Evolutionary conservation across 2,329 filamentous ascomycete species (phyloP).

Genomic region (Talaromyces sp.): DNA sequence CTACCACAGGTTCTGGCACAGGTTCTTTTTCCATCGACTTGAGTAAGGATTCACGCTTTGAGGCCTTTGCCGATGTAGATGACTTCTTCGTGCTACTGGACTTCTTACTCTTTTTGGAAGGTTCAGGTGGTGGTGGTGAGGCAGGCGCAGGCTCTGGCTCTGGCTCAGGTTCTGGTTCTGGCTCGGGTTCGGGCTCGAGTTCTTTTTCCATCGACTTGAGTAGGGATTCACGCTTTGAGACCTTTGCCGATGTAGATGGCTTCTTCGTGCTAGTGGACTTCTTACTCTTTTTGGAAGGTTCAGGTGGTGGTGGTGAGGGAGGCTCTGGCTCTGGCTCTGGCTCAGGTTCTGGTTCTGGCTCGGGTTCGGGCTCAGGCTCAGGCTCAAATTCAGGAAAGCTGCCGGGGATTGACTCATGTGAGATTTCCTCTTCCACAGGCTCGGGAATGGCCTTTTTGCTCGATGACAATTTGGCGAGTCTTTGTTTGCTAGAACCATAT

Average conservation of each 20-base stretch:
- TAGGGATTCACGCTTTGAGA: slow-evolving; percentile 16
- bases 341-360: slow-evolving; percentile 22
- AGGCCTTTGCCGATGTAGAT: slow-evolving; percentile 20
- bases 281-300: slow-evolving; percentile 31
- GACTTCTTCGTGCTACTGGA: slow-evolving; percentile 19
- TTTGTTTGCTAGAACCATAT: slow-evolving; percentile 22
- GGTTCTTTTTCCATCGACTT: slow-evolving; percentile 19
- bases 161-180: neutral
- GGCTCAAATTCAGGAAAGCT: slow-evolving; percentile 49
- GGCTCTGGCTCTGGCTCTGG: slow-evolving; percentile 20
- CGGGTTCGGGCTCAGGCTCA: slow-evolving; percentile 27
- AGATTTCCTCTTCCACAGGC: slow-evolving; percentile 19
- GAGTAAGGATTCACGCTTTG: slow-evolving; percentile 17
- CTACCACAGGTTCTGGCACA: slow-evolving; percentile 1
- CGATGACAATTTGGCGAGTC: slow-evolving; percentile 22
- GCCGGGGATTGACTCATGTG: slow-evolving; percentile 46
- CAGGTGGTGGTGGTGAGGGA: neutral
- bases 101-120: slow-evolving; percentile 33
- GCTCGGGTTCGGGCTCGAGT: slow-evolving; percentile 7
- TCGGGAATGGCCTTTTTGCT: slow-evolving; percentile 42
- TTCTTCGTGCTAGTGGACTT: slow-evolving; percentile 21
- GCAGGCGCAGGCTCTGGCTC: slow-evolving; percentile 12
- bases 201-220: slow-evolving; percentile 19
- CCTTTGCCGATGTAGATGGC: slow-evolving; percentile 20
- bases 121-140: neutral